phyloP scores from a whole-genome alignment of 2,329 filamentous ascomycete genomes.

The Phialocephala sp. region DNA sequence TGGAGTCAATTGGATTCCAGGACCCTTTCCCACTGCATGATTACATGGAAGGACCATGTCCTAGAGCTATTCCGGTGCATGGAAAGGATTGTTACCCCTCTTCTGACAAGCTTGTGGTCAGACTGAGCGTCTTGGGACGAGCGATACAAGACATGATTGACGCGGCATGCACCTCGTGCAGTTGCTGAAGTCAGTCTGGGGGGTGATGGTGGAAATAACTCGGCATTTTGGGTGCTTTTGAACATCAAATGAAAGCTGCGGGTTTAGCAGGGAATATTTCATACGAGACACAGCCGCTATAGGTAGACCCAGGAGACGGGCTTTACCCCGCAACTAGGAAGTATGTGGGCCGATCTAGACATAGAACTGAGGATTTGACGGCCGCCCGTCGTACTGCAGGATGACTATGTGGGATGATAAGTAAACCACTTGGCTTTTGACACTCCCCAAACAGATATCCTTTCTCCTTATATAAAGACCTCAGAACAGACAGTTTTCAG shows the following conservation, averaged over 20 bases:
- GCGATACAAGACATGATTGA: conserved; percentile 23
- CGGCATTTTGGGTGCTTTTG: conserved; percentile 21
- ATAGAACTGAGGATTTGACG: too few relatives aligned
- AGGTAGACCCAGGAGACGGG: conserved; percentile 14
- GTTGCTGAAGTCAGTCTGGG: conserved; percentile 7
- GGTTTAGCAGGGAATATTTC: conserved; percentile 13
- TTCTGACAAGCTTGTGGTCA: conserved; percentile 13
- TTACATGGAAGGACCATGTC: conserved; percentile 15
- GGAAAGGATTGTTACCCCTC: conserved; percentile 21
- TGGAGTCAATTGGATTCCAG: conserved; percentile 20
- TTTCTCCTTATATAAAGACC: background rate
- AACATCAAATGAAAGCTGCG: conserved; percentile 24
- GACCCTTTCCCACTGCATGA: conserved; percentile 14
- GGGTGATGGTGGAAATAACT: conserved; percentile 28
- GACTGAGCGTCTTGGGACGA: conserved; percentile 16
- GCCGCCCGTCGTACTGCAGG: background rate
- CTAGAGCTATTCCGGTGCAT: conserved; percentile 10
- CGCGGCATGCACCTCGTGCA: conserved; percentile 13
- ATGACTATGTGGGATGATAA: background rate
- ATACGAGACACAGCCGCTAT: conserved; percentile 15
- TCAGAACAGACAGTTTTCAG: background rate
- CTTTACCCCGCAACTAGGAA: conserved; percentile 27
- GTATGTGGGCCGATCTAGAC: conserved; percentile 8
- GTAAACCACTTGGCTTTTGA: background rate
- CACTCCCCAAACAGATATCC: background rate